These are phyloP conservation scores for Salix purpurea DNA, from an alignment of 345 rosid species.

Conservation along the genomic window DNA sequence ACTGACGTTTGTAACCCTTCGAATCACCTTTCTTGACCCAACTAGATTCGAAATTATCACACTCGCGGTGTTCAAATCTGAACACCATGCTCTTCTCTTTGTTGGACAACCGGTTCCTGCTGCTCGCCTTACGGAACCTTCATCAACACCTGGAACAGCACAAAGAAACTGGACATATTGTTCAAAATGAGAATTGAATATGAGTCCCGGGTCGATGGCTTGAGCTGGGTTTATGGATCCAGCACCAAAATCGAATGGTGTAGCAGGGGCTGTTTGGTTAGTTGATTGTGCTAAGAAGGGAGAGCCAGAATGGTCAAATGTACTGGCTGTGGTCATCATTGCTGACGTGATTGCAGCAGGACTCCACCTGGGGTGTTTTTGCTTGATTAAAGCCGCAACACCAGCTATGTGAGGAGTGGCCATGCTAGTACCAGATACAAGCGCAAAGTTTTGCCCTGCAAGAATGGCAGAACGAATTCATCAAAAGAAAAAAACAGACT, in stretches of 20 bases:
- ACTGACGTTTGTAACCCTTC: conserved; percentile 29
- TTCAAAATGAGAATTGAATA: conserved; percentile 35
- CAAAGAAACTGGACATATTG: conserved; percentile 39
- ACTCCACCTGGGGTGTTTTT: conserved; percentile 43
- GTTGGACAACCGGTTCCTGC: conserved; percentile 30
- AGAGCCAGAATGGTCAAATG: conserved; percentile 30
- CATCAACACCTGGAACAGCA: conserved; percentile 42
- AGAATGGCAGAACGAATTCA: not conserved
- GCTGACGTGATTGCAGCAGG: conserved; percentile 50
- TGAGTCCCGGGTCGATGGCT: conserved; percentile 45
- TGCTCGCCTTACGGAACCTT: conserved; percentile 28
- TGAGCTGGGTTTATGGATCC: conserved; percentile 37
- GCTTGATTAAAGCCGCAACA: conserved; percentile 49
- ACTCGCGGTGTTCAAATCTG: conserved; percentile 39
- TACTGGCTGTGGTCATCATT: conserved; percentile 44
- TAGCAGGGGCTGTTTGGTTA: conserved; percentile 27
- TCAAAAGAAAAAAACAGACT: not conserved
- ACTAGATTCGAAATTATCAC: conserved; percentile 36
- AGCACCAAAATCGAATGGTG: conserved; percentile 43
- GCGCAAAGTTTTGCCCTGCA: conserved; percentile 43
- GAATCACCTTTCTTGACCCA: conserved; percentile 33
- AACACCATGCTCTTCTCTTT: conserved; percentile 28
- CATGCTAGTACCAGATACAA: conserved; percentile 47
- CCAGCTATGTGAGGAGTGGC: conserved; percentile 48
- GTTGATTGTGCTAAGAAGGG: conserved; percentile 38